phyloP scores from a whole-genome alignment of 805 yeast species.

The Priceomyces castillae region DNA sequence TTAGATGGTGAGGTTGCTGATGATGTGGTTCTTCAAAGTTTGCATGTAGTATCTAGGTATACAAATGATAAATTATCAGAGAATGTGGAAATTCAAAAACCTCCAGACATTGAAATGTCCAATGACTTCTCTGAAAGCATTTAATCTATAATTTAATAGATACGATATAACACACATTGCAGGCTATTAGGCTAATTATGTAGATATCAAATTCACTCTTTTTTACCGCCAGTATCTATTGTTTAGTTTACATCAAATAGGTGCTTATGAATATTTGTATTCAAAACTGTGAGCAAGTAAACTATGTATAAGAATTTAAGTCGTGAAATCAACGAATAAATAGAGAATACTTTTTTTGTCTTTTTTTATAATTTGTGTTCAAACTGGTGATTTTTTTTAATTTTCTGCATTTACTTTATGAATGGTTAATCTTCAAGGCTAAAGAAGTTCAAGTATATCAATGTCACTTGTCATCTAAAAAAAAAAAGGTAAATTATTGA shows the following conservation, averaged over 20 bases:
- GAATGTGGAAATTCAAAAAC: background rate
- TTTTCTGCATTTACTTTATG: background rate
- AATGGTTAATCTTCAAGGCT: background rate
- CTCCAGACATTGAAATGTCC: background rate
- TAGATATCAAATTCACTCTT: too few relatives aligned
- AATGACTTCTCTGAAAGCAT: background rate
- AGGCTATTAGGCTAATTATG: too few relatives aligned
- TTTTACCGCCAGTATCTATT: too few relatives aligned
- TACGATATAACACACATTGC: too few relatives aligned
- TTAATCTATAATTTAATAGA: background rate
- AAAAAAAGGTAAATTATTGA: background rate
- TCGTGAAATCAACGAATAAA: conserved; percentile 5
- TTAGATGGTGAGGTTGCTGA: conserved; percentile 69
- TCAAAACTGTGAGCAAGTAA: conserved; percentile 3
- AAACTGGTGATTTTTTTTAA: background rate
- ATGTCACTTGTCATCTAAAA: conserved; percentile 1
- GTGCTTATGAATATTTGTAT: conserved; percentile 2
- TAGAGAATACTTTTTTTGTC: conserved; percentile 2
- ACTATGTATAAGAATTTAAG: conserved; percentile 4
- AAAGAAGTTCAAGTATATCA: conserved; percentile 1
- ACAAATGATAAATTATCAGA: background rate
- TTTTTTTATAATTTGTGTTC: conserved; percentile 1
- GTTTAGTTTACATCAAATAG: background rate
- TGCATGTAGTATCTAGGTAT: conserved; percentile 18
- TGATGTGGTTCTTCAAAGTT: conserved; percentile 50